Evolutionary conservation across 306 rosid species (phyloP).

Genomic region (Castanea mollissima): DNA sequence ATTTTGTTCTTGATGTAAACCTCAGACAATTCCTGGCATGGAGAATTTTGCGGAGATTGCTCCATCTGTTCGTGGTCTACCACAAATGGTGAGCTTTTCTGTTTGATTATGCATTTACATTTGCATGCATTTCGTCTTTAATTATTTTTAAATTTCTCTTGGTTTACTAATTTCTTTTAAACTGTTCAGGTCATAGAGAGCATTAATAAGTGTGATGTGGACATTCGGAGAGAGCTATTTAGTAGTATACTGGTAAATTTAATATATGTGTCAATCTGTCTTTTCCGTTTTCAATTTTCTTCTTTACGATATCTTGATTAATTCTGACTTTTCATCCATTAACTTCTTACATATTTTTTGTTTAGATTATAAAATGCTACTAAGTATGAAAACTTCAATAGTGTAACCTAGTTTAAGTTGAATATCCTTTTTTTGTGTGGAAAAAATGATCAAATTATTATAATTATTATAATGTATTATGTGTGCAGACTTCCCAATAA

Average conservation of each 20-base stretch:
- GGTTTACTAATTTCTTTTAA: conserved; percentile 13
- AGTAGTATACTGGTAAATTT: conserved; percentile 89
- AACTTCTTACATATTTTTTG: background rate
- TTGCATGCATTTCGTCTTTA: background rate
- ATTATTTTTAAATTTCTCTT: conserved; percentile 19
- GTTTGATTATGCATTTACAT: conserved; percentile 5
- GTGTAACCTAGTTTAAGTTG: background rate
- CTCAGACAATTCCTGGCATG: conserved; percentile 92
- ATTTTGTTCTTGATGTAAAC: conserved; percentile 20
- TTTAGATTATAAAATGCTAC: background rate
- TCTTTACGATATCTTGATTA: background rate
- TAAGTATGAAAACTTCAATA: background rate
- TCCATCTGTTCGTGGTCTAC: conserved; percentile 77
- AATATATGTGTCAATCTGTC: conserved; percentile 8
- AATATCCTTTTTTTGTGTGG: background rate
- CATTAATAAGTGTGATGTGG: conserved; percentile 93
- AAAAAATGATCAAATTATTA: background rate
- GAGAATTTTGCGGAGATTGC: conserved; percentile 73
- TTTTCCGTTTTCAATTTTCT: background rate
- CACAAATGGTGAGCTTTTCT: conserved; percentile 70
- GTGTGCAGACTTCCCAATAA: background rate
- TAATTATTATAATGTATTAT: background rate
- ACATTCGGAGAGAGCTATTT: conserved; percentile 92
- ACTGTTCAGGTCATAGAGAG: conserved; percentile 85
- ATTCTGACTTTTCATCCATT: background rate